Conservation (phyloP, 441 rosid species). For the Syzygium syzygioides region DNA sequence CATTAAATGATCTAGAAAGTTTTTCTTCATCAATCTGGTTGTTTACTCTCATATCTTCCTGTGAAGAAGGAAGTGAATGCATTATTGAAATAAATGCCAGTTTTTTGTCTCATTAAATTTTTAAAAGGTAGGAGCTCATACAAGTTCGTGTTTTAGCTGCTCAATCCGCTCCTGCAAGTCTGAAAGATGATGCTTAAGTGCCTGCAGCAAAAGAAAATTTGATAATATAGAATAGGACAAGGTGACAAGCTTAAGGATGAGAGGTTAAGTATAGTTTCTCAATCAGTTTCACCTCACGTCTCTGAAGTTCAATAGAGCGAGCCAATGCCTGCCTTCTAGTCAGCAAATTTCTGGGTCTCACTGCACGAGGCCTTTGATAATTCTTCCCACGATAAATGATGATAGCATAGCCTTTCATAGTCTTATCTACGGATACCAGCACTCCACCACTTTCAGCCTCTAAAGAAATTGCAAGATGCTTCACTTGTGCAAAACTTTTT, state of each 20-base stretch:
- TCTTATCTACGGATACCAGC: slow-evolving; percentile 72
- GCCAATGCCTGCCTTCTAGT: slow-evolving; percentile 74
- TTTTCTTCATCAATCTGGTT: slow-evolving; percentile 32
- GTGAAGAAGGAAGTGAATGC: slow-evolving; percentile 8
- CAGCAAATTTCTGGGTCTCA: slow-evolving; percentile 67
- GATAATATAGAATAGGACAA: background rate
- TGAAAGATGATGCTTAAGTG: slow-evolving; percentile 58
- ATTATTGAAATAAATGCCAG: background rate
- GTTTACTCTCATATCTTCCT: slow-evolving; percentile 37
- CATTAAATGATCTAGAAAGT: slow-evolving; percentile 10
- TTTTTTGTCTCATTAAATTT: background rate
- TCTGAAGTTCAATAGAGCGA: slow-evolving; percentile 82
- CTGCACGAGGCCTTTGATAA: slow-evolving; percentile 39
- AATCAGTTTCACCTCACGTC: slow-evolving; percentile 56
- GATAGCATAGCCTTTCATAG: slow-evolving; percentile 65
- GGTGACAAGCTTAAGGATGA: background rate
- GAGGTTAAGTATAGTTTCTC: background rate
- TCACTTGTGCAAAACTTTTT: slow-evolving; percentile 54
- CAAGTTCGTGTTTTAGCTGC: slow-evolving; percentile 46
- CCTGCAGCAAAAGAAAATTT: slow-evolving; percentile 37
- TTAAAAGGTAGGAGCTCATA: slow-evolving; percentile 21
- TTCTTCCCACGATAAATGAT: slow-evolving; percentile 86
- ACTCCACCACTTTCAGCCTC: slow-evolving; percentile 95
- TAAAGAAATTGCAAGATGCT: slow-evolving; percentile 63
- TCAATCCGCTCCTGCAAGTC: slow-evolving; percentile 57